phyloP scores from a whole-genome alignment of 2,329 filamentous ascomycete species.

The Aspergillus transmontanensis region DNA sequence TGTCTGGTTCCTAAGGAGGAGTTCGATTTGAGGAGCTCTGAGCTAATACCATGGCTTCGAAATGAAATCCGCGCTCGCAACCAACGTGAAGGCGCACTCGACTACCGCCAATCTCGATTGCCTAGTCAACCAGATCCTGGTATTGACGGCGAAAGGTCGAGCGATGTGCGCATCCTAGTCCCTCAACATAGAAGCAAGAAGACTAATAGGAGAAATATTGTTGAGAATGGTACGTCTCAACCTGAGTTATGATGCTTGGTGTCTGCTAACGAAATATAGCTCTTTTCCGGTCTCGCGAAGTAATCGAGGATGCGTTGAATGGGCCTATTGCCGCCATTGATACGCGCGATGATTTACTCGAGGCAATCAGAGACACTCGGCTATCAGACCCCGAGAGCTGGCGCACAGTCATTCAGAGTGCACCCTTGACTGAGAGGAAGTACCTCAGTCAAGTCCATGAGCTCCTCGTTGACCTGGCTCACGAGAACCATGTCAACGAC shows the following conservation, averaged over 20 bases:
- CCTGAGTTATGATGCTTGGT: conserved; percentile 17
- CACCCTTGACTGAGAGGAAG: conserved; percentile 74
- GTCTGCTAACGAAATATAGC: conserved; percentile 38
- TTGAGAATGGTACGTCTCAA: conserved; percentile 72
- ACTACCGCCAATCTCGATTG: conserved; percentile 45
- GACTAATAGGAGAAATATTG: conserved; percentile 81
- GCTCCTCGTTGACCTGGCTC: conserved; percentile 66
- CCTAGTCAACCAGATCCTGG: conserved; percentile 44
- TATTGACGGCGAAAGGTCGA: conserved; percentile 52
- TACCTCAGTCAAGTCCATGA: conserved; percentile 84
- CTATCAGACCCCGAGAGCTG: conserved; percentile 82
- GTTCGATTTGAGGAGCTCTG: conserved; percentile 70
- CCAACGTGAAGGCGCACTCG: conserved; percentile 54
- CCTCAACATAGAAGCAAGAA: conserved; percentile 86
- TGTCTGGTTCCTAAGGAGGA: conserved; percentile 79
- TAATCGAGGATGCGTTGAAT: conserved; percentile 71
- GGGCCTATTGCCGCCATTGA: conserved; percentile 87
- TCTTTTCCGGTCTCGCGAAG: conserved; percentile 58
- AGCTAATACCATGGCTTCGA: conserved; percentile 79
- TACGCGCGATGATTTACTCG: conserved; percentile 79
- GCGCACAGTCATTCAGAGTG: conserved; percentile 76
- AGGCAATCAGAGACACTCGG: conserved; percentile 71
- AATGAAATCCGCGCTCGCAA: conserved; percentile 80
- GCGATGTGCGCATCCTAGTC: conserved; percentile 82
- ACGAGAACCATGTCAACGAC: conserved; percentile 41